Percentiles rank a stretch among this genome's conserved stretches.
These are phyloP conservation scores for Ogataea nitratoaversa DNA, from an alignment of 805 yeast genomes.

Conservation along the genomic window DNA sequence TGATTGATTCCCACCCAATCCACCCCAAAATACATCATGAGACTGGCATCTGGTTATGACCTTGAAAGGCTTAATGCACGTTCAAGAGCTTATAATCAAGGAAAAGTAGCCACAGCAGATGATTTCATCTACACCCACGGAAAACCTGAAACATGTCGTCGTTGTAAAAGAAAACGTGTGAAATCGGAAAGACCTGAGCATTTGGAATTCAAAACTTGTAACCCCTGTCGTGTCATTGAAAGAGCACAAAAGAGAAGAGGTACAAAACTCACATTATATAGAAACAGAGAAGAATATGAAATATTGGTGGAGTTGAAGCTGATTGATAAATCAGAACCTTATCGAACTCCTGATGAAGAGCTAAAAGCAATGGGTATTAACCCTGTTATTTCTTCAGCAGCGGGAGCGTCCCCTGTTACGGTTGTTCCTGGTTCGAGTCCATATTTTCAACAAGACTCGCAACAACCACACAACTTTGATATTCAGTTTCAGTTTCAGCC, in stretches of 20 bases:
- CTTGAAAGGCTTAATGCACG: constrained; percentile 15
- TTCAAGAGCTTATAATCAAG: constrained; percentile 11
- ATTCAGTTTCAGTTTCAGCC: not conserved
- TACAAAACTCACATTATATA: constrained; percentile 18
- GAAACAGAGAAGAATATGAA: constrained; percentile 16
- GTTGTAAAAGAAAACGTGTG: constrained; percentile 53
- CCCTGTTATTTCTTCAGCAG: not conserved
- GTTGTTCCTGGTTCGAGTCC: constrained; percentile 1
- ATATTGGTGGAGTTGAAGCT: constrained; percentile 11
- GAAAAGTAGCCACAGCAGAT: constrained; percentile 8
- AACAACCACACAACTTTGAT: not conserved
- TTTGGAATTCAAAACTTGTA: constrained; percentile 53
- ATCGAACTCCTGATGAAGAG: constrained; percentile 6
- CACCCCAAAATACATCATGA: constrained; percentile 9
- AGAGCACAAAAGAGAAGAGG: constrained; percentile 35
- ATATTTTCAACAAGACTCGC: not conserved
- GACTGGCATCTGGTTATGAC: constrained; percentile 16
- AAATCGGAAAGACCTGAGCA: constrained; percentile 55
- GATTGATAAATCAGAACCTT: constrained; percentile 9
- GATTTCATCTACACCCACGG: constrained; percentile 26
- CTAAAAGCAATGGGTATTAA: not conserved
- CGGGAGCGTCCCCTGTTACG: not conserved
- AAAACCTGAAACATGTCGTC: constrained; percentile 44
- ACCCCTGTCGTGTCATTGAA: constrained; percentile 54
- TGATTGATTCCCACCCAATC: too few relatives aligned